Conservation (phyloP, 139 green algal species). For the Tetraselmis chui region DNA sequence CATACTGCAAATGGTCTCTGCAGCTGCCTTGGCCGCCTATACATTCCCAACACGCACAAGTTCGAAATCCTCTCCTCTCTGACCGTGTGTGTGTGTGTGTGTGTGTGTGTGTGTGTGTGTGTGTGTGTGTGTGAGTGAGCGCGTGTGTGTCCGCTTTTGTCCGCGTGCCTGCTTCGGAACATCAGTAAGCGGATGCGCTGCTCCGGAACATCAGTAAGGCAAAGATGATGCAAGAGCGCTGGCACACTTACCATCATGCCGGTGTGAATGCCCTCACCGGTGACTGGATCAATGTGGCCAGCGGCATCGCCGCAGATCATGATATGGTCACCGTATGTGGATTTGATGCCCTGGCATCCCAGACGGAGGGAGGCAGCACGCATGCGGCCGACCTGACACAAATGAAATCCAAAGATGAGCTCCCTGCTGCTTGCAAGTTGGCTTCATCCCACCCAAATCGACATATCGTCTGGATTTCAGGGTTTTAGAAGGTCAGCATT, state of each 20-base stretch:
- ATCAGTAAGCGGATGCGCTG: not conserved
- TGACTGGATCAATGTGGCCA: conserved; percentile 86
- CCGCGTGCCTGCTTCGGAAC: too few species aligned
- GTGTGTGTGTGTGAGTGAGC: too few species aligned
- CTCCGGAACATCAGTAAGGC: not conserved
- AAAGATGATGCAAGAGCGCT: not conserved
- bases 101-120: too few species aligned
- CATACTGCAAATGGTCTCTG: conserved; percentile 68
- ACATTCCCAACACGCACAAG: too few species aligned
- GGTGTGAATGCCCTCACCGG: conserved; percentile 86
- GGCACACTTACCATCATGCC: conserved; percentile 68
- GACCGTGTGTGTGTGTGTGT: too few species aligned
- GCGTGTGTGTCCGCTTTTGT: too few species aligned
- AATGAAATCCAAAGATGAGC: too few species aligned
- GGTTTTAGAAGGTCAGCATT: too few species aligned
- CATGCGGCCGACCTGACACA: conserved; percentile 72
- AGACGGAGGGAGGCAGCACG: conserved; percentile 68
- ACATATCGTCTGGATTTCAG: too few species aligned
- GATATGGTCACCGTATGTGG: conserved; percentile 76
- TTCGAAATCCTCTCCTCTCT: too few species aligned
- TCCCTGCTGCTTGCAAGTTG: too few species aligned
- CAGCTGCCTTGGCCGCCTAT: conserved; percentile 72
- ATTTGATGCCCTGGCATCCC: conserved; percentile 59
- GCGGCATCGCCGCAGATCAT: conserved; percentile 84
- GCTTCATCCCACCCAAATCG: too few species aligned